Conservation (phyloP, 2,329 filamentous ascomycete species). For the Aureobasidium leucospermi region DNA sequence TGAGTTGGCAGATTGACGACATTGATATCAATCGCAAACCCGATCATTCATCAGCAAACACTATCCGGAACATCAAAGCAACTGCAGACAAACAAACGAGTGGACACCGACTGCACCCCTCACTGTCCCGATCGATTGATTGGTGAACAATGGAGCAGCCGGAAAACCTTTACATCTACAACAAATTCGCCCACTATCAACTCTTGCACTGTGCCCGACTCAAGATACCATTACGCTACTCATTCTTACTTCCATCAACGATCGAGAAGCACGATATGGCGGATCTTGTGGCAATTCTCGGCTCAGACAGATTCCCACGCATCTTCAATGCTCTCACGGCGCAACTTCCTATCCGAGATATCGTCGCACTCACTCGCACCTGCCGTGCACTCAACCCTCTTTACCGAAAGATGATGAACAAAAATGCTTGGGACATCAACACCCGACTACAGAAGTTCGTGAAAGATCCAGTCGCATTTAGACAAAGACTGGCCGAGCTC, state of each 20-base stretch:
- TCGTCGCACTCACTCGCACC: neutral
- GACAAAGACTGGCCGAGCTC: neutral
- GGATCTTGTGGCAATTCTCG: neutral
- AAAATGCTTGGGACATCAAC: conserved; percentile 1
- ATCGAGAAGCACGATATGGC: neutral
- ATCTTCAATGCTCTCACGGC: neutral
- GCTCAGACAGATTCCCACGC: neutral
- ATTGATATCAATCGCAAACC: too few species aligned
- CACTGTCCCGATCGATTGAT: neutral
- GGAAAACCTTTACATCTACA: neutral
- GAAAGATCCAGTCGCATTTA: neutral
- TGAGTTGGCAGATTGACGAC: too few species aligned
- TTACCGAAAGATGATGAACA: neutral
- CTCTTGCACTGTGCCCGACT: neutral
- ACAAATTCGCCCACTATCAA: neutral
- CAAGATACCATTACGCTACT: neutral
- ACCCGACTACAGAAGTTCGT: neutral
- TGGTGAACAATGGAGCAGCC: neutral
- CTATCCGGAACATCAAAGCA: too few species aligned
- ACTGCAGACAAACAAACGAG: too few species aligned
- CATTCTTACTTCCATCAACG: neutral
- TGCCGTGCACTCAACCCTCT: neutral
- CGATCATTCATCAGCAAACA: too few species aligned
- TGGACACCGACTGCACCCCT: too few species aligned
- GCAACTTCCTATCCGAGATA: neutral